Percentiles rank a stretch among this genome's conserved stretches.
Conservation (phyloP, 192 early-diverging fungal species). For the Rhizophagus clarus region DNA sequence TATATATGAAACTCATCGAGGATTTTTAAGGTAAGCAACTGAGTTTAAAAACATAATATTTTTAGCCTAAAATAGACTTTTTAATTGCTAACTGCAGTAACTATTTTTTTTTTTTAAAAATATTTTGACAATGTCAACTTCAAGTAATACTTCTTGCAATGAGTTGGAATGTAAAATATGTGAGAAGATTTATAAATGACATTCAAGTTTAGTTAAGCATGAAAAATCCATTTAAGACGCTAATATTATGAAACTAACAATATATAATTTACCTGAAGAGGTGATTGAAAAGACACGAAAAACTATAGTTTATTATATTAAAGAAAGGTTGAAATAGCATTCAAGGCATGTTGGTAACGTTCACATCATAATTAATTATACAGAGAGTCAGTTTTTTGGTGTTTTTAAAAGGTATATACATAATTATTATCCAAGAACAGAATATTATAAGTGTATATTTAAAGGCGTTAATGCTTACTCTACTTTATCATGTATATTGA, state of each 20-base stretch:
- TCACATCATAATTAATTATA: not conserved
- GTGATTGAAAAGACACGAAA: not conserved
- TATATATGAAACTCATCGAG: too few relatives aligned
- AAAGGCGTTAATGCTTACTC: not conserved
- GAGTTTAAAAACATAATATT: too few relatives aligned
- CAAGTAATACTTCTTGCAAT: not conserved
- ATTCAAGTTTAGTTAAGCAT: not conserved
- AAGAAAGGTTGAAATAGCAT: not conserved
- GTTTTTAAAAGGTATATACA: not conserved
- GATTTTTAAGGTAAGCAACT: too few relatives aligned
- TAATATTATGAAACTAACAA: not conserved
- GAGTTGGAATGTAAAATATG: not conserved
- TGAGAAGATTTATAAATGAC: not conserved
- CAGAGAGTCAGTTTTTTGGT: not conserved
- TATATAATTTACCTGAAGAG: not conserved
- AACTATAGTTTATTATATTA: not conserved
- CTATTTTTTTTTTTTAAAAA: too few relatives aligned
- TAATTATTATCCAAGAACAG: not conserved
- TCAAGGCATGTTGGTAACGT: not conserved
- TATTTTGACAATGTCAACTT: too few relatives aligned
- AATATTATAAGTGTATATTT: constrained; percentile 1
- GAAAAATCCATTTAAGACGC: not conserved
- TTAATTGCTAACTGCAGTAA: too few relatives aligned
- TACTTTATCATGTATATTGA: not conserved
- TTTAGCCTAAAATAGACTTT: too few relatives aligned